Base-by-base conservation (phyloP, 768 basidiomycete genomes). In the Panaeolus cyanescens region DNA sequence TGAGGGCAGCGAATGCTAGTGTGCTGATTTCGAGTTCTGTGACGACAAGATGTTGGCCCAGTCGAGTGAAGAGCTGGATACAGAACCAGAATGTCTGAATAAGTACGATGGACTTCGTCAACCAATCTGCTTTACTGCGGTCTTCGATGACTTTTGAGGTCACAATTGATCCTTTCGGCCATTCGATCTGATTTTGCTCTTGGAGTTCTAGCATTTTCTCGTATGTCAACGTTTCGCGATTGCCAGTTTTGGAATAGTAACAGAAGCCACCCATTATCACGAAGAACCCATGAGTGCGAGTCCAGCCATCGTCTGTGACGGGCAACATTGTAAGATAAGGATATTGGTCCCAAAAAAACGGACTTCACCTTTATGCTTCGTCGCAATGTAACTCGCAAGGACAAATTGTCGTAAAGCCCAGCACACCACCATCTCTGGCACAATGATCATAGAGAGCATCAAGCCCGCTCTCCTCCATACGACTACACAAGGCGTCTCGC, bases 21-120 rank as follows among this genome's bases (percentile, higher is more conserved):
- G 78, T 79, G 17, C 68, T 62, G 31, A 77, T 61, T 61, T 80
- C 76, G n/a, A 79, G 69, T 25, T 75, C 68, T 1, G 74, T 75
- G 13, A 74, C 40, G 4, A 68, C 65, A 4, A 78, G 70, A 15
- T 59, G 45, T 30, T 72, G 63, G 1, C 22, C 53, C 12, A 34
- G 31, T 4, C 77, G 71, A 1, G 67, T 62, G 19, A 74, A 62
- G 57, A 67, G 68, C 36, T 75, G 71, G 12, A 65, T 32, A 33
- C 69, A 55, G 62, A 79, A 79, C 75, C 76, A 79, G 1, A 61
- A 19, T 5, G 71, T 66, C 55, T 80, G 78, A 1, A 67, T 15
- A 9, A 75, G 22, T 3, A 71, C 70, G 1, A 78, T 30, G 1
- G 64, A 65, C 54, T 79, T 79, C 1, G 74, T 64, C 1, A 78